Conservation (phyloP, 208 protist genomes). For the Leishmania tropica region DNA sequence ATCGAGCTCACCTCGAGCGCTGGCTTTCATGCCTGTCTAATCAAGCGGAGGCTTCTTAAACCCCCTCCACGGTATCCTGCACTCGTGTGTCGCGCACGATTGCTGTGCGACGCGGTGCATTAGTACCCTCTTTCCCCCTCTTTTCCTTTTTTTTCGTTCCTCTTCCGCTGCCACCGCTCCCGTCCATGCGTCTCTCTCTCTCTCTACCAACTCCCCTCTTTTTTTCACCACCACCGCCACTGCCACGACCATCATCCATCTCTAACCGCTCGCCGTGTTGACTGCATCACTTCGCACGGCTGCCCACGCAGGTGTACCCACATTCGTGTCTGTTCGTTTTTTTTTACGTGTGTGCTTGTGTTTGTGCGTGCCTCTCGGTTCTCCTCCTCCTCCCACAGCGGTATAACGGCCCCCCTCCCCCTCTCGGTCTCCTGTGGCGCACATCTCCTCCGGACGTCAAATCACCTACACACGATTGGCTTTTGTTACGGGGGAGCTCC, state of each 20-base stretch:
- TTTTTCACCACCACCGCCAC: neutral
- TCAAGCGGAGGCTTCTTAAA: neutral
- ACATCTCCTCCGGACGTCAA: too few species aligned
- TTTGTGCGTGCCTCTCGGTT: neutral
- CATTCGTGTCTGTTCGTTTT: neutral
- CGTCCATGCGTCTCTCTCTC: neutral
- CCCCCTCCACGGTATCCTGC: neutral
- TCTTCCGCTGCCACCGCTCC: neutral
- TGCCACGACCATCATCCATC: neutral
- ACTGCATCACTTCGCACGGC: neutral
- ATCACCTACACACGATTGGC: too few species aligned
- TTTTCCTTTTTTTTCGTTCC: neutral
- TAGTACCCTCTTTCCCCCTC: neutral
- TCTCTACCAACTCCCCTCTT: neutral
- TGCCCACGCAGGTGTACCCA: neutral
- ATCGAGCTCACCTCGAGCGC: neutral
- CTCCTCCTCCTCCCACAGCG: neutral
- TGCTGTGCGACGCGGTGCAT: neutral
- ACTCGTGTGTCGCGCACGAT: neutral
- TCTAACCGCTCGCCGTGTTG: neutral
- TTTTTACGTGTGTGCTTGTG: neutral
- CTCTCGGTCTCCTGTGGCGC: too few species aligned
- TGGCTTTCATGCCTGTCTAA: neutral
- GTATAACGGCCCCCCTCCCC: too few species aligned
- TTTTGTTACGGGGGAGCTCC: too few species aligned